Evolutionary conservation across 441 rosid genomes (phyloP), one percentile per base, ranked within the genome.

Genomic region (Hura crepitans): DNA sequence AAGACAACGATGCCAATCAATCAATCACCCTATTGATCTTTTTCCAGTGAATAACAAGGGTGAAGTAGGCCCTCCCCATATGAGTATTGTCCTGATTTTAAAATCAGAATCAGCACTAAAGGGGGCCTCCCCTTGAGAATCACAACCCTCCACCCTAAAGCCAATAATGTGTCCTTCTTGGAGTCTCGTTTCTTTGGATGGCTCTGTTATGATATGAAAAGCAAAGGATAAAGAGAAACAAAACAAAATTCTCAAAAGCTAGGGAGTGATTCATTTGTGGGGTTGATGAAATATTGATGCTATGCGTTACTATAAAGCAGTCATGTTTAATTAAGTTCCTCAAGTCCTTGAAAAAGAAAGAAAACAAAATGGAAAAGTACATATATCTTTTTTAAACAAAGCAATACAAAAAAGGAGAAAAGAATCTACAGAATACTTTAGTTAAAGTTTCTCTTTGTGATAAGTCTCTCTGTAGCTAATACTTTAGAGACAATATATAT

Each of bases 241-340:
- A 22, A 83, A 79, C 75, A 76, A 79, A 77, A 72, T 49, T 72
- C 71, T 79, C 69, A 72, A 77, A 83, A 85, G 86, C 78, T 79
- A 66, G 61, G 65, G 70, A 80, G 80, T 77, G 77, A 85, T 84
- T 71, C 81, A 47, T 74, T 66, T 61, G 75, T 81, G 82, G 82
- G 83, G 78, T 70, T 78, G 74, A 43, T 74, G 25, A 66, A 46
- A 74, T 15, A 71, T 71, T 42, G 86, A 82, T 81, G 69, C 83
- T 62, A 7, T 73, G 87, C 85, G 83, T 87, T 78, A 78, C 12
- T 63, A 57, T 70, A 78, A 85, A 87, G 96, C 87, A 80, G 79
- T 77, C 65, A 50, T 62, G 50, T 33, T 35, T 61, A 75, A 75
- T 80, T 39, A 33, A 72, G 57, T 61, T 74, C 79, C 46, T 74